Evolutionary conservation across 805 yeast species (phyloP).

Genomic region (Naumovozyma dairenensis): DNA sequence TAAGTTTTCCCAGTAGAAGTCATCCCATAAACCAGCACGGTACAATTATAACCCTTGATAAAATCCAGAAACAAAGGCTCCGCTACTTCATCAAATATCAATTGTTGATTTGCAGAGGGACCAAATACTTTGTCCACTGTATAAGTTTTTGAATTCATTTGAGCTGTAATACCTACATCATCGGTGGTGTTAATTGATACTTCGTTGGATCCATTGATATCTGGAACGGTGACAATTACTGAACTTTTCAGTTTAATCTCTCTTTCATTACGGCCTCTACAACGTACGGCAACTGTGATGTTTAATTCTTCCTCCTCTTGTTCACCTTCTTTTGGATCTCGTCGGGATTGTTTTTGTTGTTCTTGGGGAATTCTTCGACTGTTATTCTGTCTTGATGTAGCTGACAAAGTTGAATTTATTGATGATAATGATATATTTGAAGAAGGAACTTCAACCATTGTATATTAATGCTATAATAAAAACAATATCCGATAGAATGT

Average conservation of each 20-base stretch:
- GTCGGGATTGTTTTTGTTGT: no score
- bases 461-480: no score
- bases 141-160: constrained; percentile 45
- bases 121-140: constrained; percentile 77
- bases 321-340: not conserved
- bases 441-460: no score
- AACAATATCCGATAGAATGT: no score
- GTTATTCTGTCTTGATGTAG: not conserved
- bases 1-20: constrained; percentile 87
- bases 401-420: not conserved
- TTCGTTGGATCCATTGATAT: constrained; percentile 36
- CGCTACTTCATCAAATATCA: constrained; percentile 59
- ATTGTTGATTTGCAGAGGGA: constrained; percentile 64
- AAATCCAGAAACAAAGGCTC: constrained; percentile 56
- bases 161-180: constrained; percentile 33
- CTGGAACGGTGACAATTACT: constrained; percentile 47
- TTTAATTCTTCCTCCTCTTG: constrained; percentile 31
- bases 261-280: constrained; percentile 50
- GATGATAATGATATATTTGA: no score
- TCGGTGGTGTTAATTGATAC: constrained; percentile 38
- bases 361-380: not conserved
- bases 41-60: constrained; percentile 67
- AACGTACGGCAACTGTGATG: constrained; percentile 54
- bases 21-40: constrained; percentile 83
- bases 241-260: constrained; percentile 50